Conservation (phyloP, 345 rosid genomes). For the Sisymbrium irio region DNA sequence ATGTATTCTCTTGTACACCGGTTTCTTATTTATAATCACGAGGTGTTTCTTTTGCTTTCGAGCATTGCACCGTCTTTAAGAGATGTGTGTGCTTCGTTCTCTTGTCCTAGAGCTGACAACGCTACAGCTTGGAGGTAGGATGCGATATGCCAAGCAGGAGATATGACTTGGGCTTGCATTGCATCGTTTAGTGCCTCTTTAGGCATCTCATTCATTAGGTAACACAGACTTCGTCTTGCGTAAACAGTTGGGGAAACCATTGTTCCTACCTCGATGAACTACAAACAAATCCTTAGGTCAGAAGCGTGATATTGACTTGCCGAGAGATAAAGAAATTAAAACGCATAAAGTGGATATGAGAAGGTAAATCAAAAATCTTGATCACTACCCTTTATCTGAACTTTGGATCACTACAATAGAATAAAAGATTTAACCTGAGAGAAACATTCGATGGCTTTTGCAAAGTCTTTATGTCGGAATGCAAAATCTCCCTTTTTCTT, state of each 20-base stretch:
- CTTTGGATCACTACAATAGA: no score
- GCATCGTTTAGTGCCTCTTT: constrained; percentile 73
- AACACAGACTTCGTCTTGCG: constrained; percentile 70
- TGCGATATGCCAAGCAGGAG: constrained; percentile 79
- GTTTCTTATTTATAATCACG: background rate
- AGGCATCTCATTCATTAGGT: constrained; percentile 68
- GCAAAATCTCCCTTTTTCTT: constrained; percentile 84
- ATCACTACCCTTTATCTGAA: background rate
- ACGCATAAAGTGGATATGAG: background rate
- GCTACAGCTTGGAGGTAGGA: constrained; percentile 78
- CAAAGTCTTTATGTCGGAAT: constrained; percentile 68
- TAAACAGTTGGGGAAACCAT: constrained; percentile 76
- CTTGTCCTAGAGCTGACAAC: constrained; percentile 53
- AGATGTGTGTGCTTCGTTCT: constrained; percentile 58
- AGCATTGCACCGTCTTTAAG: constrained; percentile 67
- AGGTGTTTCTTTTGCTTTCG: constrained; percentile 46
- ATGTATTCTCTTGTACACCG: background rate
- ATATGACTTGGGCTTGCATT: constrained; percentile 71
- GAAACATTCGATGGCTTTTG: constrained; percentile 60
- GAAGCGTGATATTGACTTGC: no score
- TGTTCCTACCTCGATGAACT: constrained; percentile 78
- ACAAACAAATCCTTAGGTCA: constrained; percentile 23
- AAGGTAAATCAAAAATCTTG: background rate
- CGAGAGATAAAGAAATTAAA: no score
- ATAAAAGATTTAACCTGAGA: constrained; percentile 49